Base-by-base conservation (phyloP, 2,329 filamentous ascomycete species). In the Arthrocladium fulminans region DNA sequence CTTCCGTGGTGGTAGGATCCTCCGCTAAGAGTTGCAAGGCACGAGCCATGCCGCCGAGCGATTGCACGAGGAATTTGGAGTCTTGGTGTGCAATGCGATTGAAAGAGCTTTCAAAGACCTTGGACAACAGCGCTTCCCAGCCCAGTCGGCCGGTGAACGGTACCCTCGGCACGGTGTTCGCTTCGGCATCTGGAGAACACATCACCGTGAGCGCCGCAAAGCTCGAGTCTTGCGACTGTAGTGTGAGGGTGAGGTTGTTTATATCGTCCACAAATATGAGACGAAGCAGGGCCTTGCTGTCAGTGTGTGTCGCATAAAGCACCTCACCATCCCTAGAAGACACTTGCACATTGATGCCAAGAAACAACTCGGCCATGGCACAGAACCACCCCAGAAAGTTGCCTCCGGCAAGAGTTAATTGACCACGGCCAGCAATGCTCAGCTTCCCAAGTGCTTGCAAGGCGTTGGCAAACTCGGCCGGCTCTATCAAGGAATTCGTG, bases 71-170 rank as follows among this genome's bases (percentile, higher is more conserved):
- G 3, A 50, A 47, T 32, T 54, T 54, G 17, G 56, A 53, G 13
- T 51, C 34, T 23, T 55, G 50, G 27, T 58, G 56, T 22, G 56
- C 56, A 19, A 58, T 32, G 15, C 48, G 48, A 37, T 55, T 54
- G 37, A 56, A 58, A 24, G 47, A 54, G 27, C 51, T 51, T 25
- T 53, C 56, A 32, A 58, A 58, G 1, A 58, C 56, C 30, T 50
- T 49, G 2, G 56, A 53, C 9, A 58, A 44, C n/a, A 58, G 48
- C 15, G 54, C 54, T 42, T 58, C 50, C 56, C 56, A 58, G 15
- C 47, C 50, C 1, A 58, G 49, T 22, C 56, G 47, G 5, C 56
- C 54, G 12, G 52, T 51, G 22, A 58, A 55, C 10, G 54, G 51
- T 19, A 53, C 48, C 15, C 45, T 27, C 27, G 56, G 54, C 3